Base-by-base conservation (phyloP, 106 monocot genomes). In the Dioscorea zingiberensis region DNA sequence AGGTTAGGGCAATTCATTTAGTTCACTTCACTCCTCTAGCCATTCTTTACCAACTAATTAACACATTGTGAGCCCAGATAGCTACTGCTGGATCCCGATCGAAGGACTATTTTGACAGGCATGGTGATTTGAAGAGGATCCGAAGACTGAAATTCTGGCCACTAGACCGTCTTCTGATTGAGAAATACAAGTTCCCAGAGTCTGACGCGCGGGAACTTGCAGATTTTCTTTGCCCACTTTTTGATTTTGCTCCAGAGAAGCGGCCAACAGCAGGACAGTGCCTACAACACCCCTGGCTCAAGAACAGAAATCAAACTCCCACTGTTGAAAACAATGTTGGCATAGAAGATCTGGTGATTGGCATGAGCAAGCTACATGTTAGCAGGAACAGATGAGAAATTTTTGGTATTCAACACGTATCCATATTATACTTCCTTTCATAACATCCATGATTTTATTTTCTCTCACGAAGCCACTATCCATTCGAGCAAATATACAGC, bases 111-210 rank as follows among this genome's bases (percentile, higher is more conserved):
- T 95, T 95, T 59, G 91, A 95, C 58, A 65, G 85, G 18, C 70
- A 91, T 66, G 91, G 95, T 25, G 95, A 97, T 65, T 67, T 97
- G 48, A 97, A 91, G 76, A 81, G 91, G 58, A 97, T 97, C 73
- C 75, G 83, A 3, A 83, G 95, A 62, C 75, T 97, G 28, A 97
- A 85, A 61, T 85, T 69, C 65, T 85, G 78, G 76, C 80, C 91
- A 3, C 67, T 88, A 66, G 80, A 88, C 22, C 73, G 66, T 0
- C 76, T 91, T 60, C 73, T 97, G 4, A 56, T 73, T 48, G 91
- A 97, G 6, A 91, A 86, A 55, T 97, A 88, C 83, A 83, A 83
- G 14, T 91, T 97, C 26, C 48, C 85, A 0, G 77, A 81, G 6
- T n/a, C 67, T 22, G 91, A 91, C 44, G 95, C 91, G 11, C 58